These are phyloP conservation scores for Hirschioporus abietinus DNA, from an alignment of 768 basidiomycete species.

Conservation along the genomic window DNA sequence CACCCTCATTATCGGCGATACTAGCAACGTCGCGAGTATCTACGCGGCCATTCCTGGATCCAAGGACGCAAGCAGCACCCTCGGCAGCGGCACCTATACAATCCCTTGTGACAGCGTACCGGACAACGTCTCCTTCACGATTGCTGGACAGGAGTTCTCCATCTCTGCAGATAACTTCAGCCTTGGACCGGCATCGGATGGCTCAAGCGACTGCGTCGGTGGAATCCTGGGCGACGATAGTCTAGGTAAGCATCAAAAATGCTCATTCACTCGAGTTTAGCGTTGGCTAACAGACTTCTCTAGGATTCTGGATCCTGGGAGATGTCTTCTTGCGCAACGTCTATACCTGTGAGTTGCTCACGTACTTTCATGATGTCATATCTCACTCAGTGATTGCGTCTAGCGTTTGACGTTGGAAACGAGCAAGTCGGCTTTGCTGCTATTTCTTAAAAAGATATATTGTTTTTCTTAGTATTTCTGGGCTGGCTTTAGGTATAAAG, in stretches of 20 bases:
- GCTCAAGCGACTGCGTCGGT: slow-evolving; percentile 10
- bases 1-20: slow-evolving; percentile 26
- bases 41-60: slow-evolving; percentile 24
- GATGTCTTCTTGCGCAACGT: slow-evolving; percentile 31
- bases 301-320: slow-evolving; percentile 27
- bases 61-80: slow-evolving; percentile 11
- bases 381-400: neutral
- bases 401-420: slow-evolving; percentile 14
- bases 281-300: neutral
- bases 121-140: slow-evolving; percentile 39
- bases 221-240: slow-evolving; percentile 12
- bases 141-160: slow-evolving; percentile 41
- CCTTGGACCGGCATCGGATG: slow-evolving; percentile 25
- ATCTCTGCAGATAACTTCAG: slow-evolving; percentile 29
- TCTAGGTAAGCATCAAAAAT: neutral
- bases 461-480: neutral
- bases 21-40: slow-evolving; percentile 17
- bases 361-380: neutral
- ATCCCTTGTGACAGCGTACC: slow-evolving; percentile 36
- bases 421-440: slow-evolving; percentile 16
- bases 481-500: neutral
- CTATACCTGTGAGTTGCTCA: slow-evolving; percentile 15
- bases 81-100: slow-evolving; percentile 18
- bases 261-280: neutral
- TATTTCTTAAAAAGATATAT: neutral